These are phyloP conservation scores for Artomyces pyxidatus DNA, from an alignment of 768 basidiomycete genomes.

Conservation along the genomic window DNA sequence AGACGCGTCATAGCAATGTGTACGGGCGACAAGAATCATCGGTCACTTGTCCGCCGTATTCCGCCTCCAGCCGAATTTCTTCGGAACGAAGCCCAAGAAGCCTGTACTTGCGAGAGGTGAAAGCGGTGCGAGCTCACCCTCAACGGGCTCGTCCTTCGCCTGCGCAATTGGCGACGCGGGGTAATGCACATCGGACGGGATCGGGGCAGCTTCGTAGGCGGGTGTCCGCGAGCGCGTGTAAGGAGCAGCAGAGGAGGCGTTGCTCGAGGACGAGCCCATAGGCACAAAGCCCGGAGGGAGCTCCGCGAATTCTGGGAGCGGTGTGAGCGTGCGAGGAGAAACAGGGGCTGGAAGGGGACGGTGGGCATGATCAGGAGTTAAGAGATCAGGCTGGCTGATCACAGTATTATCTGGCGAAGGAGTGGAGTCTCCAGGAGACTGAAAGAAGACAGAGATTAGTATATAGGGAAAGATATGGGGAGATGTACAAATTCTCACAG, in stretches of 20 bases:
- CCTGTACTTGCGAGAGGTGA: constrained; percentile 2
- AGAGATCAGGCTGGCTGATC: constrained; percentile 18
- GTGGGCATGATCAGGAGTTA: constrained; percentile 23
- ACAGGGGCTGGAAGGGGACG: constrained; percentile 8
- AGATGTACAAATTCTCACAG: background rate
- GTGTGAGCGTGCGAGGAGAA: background rate
- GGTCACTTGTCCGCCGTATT: constrained; percentile 8
- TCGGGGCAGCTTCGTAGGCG: constrained; percentile 10
- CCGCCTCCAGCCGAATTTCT: constrained; percentile 7
- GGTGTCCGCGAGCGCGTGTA: background rate
- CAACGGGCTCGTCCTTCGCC: background rate
- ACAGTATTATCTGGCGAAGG: constrained; percentile 13
- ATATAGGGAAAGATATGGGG: background rate
- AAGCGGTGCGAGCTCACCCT: background rate
- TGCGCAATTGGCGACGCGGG: constrained; percentile 7
- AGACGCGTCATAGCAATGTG: background rate
- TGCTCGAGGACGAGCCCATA: background rate
- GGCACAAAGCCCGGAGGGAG: constrained; percentile 3
- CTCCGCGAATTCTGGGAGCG: constrained; percentile 3
- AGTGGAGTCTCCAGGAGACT: constrained; percentile 18
- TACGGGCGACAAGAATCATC: background rate
- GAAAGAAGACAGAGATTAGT: background rate
- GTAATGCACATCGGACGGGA: constrained; percentile 9
- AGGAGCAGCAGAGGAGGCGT: background rate
- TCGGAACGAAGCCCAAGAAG: constrained; percentile 1